Conservation (phyloP, 164 flowering plant genomes). For the Taxillus chinensis region DNA sequence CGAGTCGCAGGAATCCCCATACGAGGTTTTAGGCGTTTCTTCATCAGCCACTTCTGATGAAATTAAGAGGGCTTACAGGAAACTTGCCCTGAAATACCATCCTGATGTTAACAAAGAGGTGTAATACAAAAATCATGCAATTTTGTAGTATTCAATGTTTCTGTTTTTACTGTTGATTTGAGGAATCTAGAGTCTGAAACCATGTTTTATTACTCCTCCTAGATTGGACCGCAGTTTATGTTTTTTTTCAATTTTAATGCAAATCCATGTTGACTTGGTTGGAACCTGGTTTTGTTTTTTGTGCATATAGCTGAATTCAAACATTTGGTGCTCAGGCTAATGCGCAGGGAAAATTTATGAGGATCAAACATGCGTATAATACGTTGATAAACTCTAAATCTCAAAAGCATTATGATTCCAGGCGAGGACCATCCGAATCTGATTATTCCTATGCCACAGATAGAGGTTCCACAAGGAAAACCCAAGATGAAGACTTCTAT, state of each 20-base stretch:
- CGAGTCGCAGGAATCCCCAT: constrained; percentile 68
- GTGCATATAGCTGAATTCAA: background rate
- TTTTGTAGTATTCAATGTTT: too few relatives aligned
- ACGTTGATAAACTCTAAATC: constrained; percentile 62
- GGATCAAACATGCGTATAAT: constrained; percentile 92
- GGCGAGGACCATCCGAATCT: constrained; percentile 20
- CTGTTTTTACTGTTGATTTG: too few relatives aligned
- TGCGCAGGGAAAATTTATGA: constrained; percentile 89
- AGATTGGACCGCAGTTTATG: too few relatives aligned
- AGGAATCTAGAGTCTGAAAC: too few relatives aligned
- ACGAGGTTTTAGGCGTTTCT: constrained; percentile 78
- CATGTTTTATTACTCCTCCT: too few relatives aligned
- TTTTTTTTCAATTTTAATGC: too few relatives aligned
- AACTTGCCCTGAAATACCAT: constrained; percentile 86
- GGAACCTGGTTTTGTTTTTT: background rate
- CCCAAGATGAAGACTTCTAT: constrained; percentile 65
- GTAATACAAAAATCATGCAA: background rate
- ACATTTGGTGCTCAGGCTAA: constrained; percentile 37
- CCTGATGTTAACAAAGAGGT: constrained; percentile 98
- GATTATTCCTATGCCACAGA: constrained; percentile 33
- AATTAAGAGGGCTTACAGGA: constrained; percentile 88
- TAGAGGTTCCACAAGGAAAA: constrained; percentile 27
- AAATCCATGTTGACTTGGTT: background rate
- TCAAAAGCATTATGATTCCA: constrained; percentile 35
- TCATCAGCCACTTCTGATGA: constrained; percentile 59